Evolutionary conservation across 2,329 filamentous ascomycete genomes (phyloP).

Genomic region (Rutstroemia sp.): DNA sequence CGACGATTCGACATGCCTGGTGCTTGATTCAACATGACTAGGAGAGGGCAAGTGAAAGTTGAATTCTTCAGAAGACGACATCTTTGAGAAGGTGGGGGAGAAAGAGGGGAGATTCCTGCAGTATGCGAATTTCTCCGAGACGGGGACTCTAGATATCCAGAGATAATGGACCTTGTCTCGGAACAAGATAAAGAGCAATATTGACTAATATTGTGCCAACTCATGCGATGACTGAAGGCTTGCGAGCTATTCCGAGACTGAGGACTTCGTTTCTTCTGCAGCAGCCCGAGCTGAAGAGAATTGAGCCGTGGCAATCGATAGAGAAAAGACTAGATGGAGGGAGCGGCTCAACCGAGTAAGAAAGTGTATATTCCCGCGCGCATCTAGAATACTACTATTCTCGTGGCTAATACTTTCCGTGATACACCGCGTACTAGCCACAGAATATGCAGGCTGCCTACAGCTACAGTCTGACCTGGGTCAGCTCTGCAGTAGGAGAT

Average conservation of each 20-base stretch:
- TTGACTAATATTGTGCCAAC: constrained; percentile 4
- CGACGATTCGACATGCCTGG: neutral
- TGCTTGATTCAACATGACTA: neutral
- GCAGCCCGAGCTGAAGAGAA: neutral
- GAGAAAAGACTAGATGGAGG: neutral
- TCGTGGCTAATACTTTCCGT: neutral
- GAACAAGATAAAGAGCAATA: neutral
- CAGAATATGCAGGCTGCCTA: neutral
- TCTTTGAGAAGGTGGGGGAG: neutral
- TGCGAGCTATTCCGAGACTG: neutral
- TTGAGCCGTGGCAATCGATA: neutral
- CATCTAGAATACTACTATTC: neutral
- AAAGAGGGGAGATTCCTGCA: neutral
- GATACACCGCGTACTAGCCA: neutral
- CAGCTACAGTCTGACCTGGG: constrained; percentile 1
- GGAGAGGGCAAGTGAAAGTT: constrained; percentile 1
- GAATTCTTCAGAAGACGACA: constrained; percentile 5
- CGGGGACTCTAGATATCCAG: neutral
- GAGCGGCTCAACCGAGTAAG: neutral
- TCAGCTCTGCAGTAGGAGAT: neutral
- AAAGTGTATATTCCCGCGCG: neutral
- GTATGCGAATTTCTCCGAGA: neutral
- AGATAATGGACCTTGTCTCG: neutral
- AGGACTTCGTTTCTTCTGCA: neutral
- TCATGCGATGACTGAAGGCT: neutral